Evolutionary conservation across 176 grass and related monocot genomes (phyloP).

Genomic region (Oryza officinalis): DNA sequence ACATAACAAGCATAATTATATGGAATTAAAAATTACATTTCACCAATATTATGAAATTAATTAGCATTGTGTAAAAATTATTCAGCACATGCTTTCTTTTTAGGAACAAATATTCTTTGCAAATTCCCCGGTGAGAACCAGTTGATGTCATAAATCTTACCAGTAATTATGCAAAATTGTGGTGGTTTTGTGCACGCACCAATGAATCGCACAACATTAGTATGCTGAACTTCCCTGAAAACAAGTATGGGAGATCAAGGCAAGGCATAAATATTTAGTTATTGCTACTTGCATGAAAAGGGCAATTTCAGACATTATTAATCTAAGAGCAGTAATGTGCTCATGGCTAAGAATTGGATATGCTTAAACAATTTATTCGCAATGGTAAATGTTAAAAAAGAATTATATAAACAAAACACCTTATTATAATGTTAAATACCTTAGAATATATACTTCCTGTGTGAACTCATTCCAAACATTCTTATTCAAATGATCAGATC

Average conservation of each 20-base stretch:
- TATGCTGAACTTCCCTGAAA: slow-evolving; percentile 94
- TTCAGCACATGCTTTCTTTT: slow-evolving; percentile 2
- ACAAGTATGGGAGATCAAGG: slow-evolving; percentile 31
- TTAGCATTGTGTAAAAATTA: not conserved
- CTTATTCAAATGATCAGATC: slow-evolving; percentile 85
- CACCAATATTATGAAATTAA: not conserved
- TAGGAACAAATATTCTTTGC: not conserved
- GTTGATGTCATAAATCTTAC: slow-evolving; percentile 48
- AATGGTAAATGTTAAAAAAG: not conserved
- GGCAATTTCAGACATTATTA: not conserved
- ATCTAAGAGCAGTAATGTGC: not conserved
- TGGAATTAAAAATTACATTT: not conserved
- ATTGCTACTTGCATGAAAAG: slow-evolving; percentile 15
- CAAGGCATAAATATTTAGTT: slow-evolving; percentile 23
- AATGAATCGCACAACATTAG: slow-evolving; percentile 96
- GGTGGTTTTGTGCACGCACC: slow-evolving; percentile 93
- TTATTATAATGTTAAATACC: slow-evolving; percentile 56
- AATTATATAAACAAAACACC: not conserved
- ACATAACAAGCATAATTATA: slow-evolving; percentile 26
- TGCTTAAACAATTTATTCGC: not conserved
- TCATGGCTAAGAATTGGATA: slow-evolving; percentile 12
- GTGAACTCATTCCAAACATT: slow-evolving; percentile 81
- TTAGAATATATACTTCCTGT: slow-evolving; percentile 98
- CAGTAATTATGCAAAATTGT: slow-evolving; percentile 91
- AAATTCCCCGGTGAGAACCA: slow-evolving; percentile 19